Percentiles rank a stretch among this genome's conserved stretches.
Conservation (phyloP, 2,329 filamentous ascomycete species). For the Hymenoscyphus fraxineus region DNA sequence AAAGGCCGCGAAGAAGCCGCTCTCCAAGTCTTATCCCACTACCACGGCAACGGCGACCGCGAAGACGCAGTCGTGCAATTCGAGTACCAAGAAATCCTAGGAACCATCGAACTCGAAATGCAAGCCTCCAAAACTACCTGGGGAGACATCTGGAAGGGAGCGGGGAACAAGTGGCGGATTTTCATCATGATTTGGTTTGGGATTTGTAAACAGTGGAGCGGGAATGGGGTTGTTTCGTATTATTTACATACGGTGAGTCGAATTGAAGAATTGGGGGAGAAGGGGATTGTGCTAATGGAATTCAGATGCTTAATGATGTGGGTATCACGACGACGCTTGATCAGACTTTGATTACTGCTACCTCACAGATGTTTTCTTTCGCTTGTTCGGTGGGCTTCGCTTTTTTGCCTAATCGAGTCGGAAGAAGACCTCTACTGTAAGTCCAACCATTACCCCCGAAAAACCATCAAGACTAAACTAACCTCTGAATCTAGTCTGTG, state of each 20-base stretch:
- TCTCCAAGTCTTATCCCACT: slow-evolving; percentile 45
- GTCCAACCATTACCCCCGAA: neutral
- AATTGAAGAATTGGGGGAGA: neutral
- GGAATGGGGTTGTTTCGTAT: slow-evolving; percentile 24
- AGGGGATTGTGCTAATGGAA: neutral
- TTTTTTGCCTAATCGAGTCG: slow-evolving; percentile 37
- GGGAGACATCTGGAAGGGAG: neutral
- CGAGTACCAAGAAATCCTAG: slow-evolving; percentile 40
- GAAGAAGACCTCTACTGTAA: slow-evolving; percentile 20
- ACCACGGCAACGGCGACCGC: slow-evolving; percentile 38
- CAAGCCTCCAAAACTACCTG: slow-evolving; percentile 19
- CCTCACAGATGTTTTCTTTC: slow-evolving; percentile 28
- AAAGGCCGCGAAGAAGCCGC: slow-evolving; percentile 47
- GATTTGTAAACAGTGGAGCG: slow-evolving; percentile 24
- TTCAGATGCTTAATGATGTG: slow-evolving; percentile 22
- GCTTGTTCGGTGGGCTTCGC: slow-evolving; percentile 46
- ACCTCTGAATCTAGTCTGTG: slow-evolving; percentile 10
- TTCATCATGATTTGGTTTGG: slow-evolving; percentile 18
- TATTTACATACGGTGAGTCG: slow-evolving; percentile 37
- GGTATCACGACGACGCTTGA: slow-evolving; percentile 20
- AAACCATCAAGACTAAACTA: neutral
- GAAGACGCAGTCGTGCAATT: slow-evolving; percentile 36
- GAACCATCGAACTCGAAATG: slow-evolving; percentile 39
- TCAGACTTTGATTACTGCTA: slow-evolving; percentile 30
- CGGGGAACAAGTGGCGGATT: slow-evolving; percentile 12